A percentile compares a stretch with the other conserved stretches of the same genome.
phyloP scores from a whole-genome alignment of 2,329 filamentous ascomycete genomes.

The Pyrenochaeta sp. region DNA sequence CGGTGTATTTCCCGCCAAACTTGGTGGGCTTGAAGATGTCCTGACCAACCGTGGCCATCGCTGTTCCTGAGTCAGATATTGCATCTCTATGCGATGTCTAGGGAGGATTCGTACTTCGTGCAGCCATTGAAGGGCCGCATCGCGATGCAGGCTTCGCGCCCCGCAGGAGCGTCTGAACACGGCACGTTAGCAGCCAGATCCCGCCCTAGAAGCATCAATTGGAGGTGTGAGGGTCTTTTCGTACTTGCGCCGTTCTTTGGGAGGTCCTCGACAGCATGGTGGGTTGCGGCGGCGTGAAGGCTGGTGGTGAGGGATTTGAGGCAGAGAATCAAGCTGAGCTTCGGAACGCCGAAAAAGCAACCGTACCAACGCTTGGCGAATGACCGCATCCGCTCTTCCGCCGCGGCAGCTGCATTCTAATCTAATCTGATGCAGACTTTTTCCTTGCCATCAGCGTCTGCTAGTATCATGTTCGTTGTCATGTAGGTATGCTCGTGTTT shows the following conservation, averaged over 20 bases:
- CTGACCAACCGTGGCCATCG: conserved; percentile 74
- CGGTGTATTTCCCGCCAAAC: conserved; percentile 99
- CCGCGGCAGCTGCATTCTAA: conserved; percentile 18
- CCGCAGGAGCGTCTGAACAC: conserved; percentile 63
- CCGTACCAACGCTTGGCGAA: conserved; percentile 39
- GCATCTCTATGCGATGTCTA: neutral
- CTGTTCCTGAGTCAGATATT: conserved; percentile 32
- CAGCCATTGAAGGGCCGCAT: conserved; percentile 61
- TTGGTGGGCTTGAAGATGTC: conserved; percentile 99
- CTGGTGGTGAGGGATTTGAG: conserved; percentile 48
- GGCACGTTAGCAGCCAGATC: conserved; percentile 33
- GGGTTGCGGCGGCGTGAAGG: conserved; percentile 36
- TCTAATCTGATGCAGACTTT: conserved; percentile 20
- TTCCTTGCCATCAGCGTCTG: neutral
- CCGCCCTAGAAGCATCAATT: conserved; percentile 32
- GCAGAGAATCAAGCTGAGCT: conserved; percentile 46
- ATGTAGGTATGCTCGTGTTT: neutral
- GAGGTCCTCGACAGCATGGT: conserved; percentile 57
- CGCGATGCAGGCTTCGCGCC: conserved; percentile 58
- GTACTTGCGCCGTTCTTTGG: conserved; percentile 59
- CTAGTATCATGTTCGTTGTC: neutral
- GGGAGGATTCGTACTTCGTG: conserved; percentile 59
- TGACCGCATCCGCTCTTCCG: conserved; percentile 36
- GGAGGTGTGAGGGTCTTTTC: conserved; percentile 25
- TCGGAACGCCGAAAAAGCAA: conserved; percentile 45